Base-by-base conservation (phyloP, 2,329 filamentous ascomycete genomes). In the Bertia moriformis region DNA sequence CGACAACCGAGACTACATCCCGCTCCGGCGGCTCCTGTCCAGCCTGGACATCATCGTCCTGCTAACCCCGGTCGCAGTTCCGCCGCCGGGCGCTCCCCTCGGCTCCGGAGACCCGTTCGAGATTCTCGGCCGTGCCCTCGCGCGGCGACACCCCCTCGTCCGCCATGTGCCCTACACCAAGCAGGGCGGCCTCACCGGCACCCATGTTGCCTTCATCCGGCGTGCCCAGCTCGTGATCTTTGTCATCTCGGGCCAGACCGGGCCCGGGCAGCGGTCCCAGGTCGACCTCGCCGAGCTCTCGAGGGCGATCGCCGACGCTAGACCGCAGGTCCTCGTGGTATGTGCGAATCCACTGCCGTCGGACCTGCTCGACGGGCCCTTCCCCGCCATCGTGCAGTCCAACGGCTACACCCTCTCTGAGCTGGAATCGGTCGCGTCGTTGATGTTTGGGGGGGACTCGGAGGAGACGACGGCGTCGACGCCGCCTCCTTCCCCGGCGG, bases 101-200 rank as follows among this genome's bases (percentile, higher is more conserved):
- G 60, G 63, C 43, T 56, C 55, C 35, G 64, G 58, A 48, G 83
- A 88, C 51, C 83, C 82, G 0, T 87, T 87, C 50, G 81, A 87
- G 54, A 67, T 71, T 13, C 61, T 88, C 14, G 83, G 82, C 15
- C 67, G 69, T 44, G 69, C 73, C 35, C 55, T 88, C 38, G 71
- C 73, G 38, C 61, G 58, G 38, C 64, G 69, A 46, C 76, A 82
- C 49, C 59, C 66, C 2, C 66, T 65, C 53, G 65, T 87, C 43
- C 72, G 78, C 15, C 83, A 87, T 51, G 72, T 85, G 33, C 80
- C 83, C 4, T 88, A 84, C 49, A 72, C 75, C 4, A 69, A 73
- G 37, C 65, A 66, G 39, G 57, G 65, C 42, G 78, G 79, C 32
- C 73, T 84, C 52, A 81, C 75, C 2, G 63, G 66, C 17, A 67